Evolutionary conservation across 1,139 yeast species (phyloP), one percentile per base, ranked within the genome.

Genomic region (Torulaspora pretoriensis): DNA sequence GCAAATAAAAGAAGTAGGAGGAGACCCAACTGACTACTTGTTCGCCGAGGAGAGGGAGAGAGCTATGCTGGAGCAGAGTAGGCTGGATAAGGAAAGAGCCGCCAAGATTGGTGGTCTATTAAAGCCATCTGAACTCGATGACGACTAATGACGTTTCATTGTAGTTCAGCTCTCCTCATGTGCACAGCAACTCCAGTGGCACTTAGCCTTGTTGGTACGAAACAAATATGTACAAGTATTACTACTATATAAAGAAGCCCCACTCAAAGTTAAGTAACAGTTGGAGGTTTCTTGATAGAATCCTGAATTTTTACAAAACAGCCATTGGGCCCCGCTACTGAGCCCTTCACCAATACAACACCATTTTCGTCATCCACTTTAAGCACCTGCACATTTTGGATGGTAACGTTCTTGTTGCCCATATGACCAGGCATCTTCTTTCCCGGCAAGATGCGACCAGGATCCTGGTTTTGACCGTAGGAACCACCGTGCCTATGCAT

Each of bases 401-500:
- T 78, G 3, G 98, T 92, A 53, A 79, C 77, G 56, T 73, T 75
- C 48, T 77, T 73, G 50, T 78, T 81, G 54, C 98, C 98, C 95
- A 90, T 84, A 68, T 87, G 85, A 54, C 98, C 98, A 26, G 98
- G 95, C 97, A 94, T 90, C 70, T 89, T 92, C 73, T 88, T 90
- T 30, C 97, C 97, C 12, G 97, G 97, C 52, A 89, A 74, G 44
- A 89, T 89, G 72, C 99, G 83, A 62, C 96, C 97, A 3, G 98
- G 98, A 52, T 84, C 84, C 63, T 90, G 92, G 64, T 87, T 84
- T 69, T 86, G 85, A 75, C 99, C 99, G 64, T 84, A 89, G 35
- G 97, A 90, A 76, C 99, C 99, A 57, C 95, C 96, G 44, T 90
- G 83, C 75, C 99, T 83, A 67, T 92, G 97, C 29, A 95, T 85